Evolutionary conservation across 345 rosid genomes (phyloP), one percentile per base, ranked within the genome.

Genomic region (Citrus maxima): DNA sequence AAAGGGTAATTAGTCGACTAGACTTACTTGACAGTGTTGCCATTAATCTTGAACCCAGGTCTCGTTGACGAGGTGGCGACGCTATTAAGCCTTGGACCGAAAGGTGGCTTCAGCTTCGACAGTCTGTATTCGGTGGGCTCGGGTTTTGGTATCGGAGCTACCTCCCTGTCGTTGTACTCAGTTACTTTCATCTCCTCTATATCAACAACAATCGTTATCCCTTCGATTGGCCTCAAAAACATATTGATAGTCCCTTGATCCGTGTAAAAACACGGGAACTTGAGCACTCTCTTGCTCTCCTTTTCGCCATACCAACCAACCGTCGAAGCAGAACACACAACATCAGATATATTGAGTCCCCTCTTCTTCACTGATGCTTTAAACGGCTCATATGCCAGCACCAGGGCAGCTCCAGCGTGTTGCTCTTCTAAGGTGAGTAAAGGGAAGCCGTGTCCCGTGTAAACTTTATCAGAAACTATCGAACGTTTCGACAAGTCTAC

Each of bases 301-400:
- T 21, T 74, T 58, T 78, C 73, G 3, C 85, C 87, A 49, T 34
- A 85, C 89, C 89, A 87, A 13, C 87, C 89, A 0, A 76, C 32
- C 0, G 86, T 76, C 19, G 62, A 72, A 5, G 77, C 8, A 10
- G 83, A 73, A 32, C 86, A 87, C 59, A 70, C 78, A 24, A 82
- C 80, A 13, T 75, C 78, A 8, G 86, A 80, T 5, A 77, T 7
- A 10, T 81, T 77, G 6, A 87, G 75, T 0, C 80, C 86, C 38
- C 87, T 69, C 16, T 38, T 67, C 27, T 24, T 55, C 6, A 79
- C 4, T 2, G 89, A 87, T 25, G 72, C 74, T 7, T 70, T 56
- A 24, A 87, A 84, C 4, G 87, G 83, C 3, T 13, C 65, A 59
- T 87, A 78, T 3, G n/a, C 72, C 4, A 82, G 21, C 4, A 82